phyloP scores from a whole-genome alignment of 1,284 basidiomycete genomes.

The Pseudozyma pruni region DNA sequence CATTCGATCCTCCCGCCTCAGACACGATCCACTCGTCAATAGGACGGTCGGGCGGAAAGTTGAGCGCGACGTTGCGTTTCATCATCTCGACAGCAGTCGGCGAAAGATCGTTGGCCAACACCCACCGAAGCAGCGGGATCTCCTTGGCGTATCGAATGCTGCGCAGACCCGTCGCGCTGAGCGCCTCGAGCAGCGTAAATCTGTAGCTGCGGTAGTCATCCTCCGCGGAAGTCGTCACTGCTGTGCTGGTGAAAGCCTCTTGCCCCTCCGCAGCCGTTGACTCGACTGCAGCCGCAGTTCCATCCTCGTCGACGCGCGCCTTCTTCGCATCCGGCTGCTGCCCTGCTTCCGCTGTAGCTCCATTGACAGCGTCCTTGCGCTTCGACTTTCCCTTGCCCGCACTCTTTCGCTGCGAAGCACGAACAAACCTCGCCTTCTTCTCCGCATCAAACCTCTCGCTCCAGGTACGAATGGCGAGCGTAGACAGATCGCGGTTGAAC shows the following conservation, averaged over 20 bases:
- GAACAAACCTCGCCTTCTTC: slow-evolving; percentile 75
- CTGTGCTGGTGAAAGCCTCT: slow-evolving; percentile 1
- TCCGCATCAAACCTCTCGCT: slow-evolving; percentile 78
- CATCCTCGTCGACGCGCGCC: slow-evolving; percentile 11
- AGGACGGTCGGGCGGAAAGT: slow-evolving; percentile 75
- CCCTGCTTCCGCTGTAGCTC: not conserved
- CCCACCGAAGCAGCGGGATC: slow-evolving; percentile 87
- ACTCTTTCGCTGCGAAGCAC: slow-evolving; percentile 66
- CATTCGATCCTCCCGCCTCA: slow-evolving; percentile 8
- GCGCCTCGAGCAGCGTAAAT: slow-evolving; percentile 89
- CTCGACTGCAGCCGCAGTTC: slow-evolving; percentile 5
- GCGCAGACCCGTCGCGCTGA: slow-evolving; percentile 93
- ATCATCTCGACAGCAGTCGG: slow-evolving; percentile 86
- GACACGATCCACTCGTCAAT: slow-evolving; percentile 52
- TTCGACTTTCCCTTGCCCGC: slow-evolving; percentile 46
- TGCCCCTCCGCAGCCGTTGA: not conserved
- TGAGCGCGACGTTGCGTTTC: slow-evolving; percentile 87
- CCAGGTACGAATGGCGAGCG: slow-evolving; percentile 88
- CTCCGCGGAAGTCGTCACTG: slow-evolving; percentile 2
- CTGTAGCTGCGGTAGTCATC: slow-evolving; percentile 73
- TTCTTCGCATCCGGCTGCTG: slow-evolving; percentile 26
- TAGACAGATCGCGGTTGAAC: slow-evolving; percentile 94
- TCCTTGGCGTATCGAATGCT: slow-evolving; percentile 98
- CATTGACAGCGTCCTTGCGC: slow-evolving; percentile 27
- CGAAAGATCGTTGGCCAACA: slow-evolving; percentile 94